Base-by-base conservation (phyloP, 768 basidiomycete species). In the Auricularia sp. region DNA sequence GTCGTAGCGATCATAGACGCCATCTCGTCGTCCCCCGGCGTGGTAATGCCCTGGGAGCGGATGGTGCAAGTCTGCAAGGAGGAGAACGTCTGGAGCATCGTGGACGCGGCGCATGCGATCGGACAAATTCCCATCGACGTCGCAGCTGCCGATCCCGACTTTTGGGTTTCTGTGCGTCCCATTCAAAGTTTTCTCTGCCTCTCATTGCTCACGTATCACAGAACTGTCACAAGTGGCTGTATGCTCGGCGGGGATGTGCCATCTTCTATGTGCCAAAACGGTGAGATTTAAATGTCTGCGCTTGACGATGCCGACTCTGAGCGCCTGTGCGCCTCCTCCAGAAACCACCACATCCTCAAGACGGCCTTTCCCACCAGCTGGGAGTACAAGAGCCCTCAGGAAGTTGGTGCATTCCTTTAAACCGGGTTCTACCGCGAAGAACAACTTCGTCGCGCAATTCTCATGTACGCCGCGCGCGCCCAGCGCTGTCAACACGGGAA, bases 151-250 rank as follows among this genome's bases (percentile, higher is more conserved):
- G 75, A 79, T 61, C 88, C 88, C 11, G 91, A 93, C 73, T 91
- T 92, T 70, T 91, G 86, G 85, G 76, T 87, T 29, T 87, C 89
- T 36, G 89, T 90, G 66, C 29, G 83, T 77, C 3, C 3, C 39
- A 42, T 2, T 18, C 53, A 1, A 10, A 6, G 3, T 51, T 5
- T 21, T 18, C 47, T 51, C 47, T 21, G 47, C 3, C 18, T n/a
- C 29, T 16, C 2, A 7, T 16, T n/a, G 21, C 6, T 51, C 63
- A 33, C n/a, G 34, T 16, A n/a, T 44, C 35, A 34, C 66, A 90
- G 84, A 92, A 92, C 68, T 88, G 87, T 67, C 88, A 93, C 74
- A 93, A 94, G 74, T 95, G 93, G 91, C 75, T 93, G 2, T 86
- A 80, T 68, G 79, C 83, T 3, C 87, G 90, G 72, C 81, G 91